Base-by-base conservation (phyloP, 345 rosid species). In the Cochlearia excelsa region DNA sequence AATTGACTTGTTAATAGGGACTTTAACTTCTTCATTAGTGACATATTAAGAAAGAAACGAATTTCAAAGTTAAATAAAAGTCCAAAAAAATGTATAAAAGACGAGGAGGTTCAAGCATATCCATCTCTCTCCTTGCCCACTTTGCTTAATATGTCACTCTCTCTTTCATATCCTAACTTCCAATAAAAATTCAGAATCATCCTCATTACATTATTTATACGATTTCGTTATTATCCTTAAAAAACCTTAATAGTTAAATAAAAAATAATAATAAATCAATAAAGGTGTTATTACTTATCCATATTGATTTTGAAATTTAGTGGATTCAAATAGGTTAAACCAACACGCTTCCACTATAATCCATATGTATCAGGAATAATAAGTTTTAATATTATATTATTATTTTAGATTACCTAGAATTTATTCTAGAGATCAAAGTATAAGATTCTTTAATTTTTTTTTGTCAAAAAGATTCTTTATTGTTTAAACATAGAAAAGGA, bases 121-220 rank as follows among this genome's bases (percentile, higher is more conserved):
- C 63, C 58, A 49, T 49, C 63, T 28, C 23, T 16, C 23, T 16
- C 23, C 52, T 62, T 26, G 58, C 51, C 68, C 63, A 55, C 63
- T 62, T 61, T 44, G 45, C 58, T 55, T 16, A 16, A 35, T 30
- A 61, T 42, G 73, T 55, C 73, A 1, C 58, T 62, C 46, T 67
- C 63, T 55, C 58, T 0, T 16, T 49, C 63, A 69, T 33, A 69
- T 69, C 74, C 74, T 62, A 69, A 62, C 53, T 69, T 63, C 74
- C 74, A 69, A 69, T 69, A 42, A 62, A 41, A 69, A 45, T 47
- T 69, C 42, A 69, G 68, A 62, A 61, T 23, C 51, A 55, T 61
- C 73, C 41, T 55, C 68, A 11, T 10, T 34, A 55, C 63, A 68
- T 61, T 53, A 58, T 34, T 42, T 51, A 7, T 51, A 43, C 40